These are phyloP conservation scores for Pseudogymnoascus sp. DNA, from an alignment of 2,329 filamentous ascomycete species.

Conservation along the genomic window DNA sequence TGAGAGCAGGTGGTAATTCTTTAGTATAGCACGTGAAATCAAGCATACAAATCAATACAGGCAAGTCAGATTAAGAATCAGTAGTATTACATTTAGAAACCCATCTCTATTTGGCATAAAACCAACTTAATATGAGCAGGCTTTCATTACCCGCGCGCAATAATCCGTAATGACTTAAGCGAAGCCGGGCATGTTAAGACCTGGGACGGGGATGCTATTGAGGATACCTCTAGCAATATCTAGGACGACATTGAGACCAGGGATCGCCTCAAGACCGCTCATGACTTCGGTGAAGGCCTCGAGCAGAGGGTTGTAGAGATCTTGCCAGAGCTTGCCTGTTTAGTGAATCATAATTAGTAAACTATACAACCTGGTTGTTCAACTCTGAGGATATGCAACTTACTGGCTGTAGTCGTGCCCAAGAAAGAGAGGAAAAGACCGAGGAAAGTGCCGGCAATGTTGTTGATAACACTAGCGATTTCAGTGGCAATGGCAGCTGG, in stretches of 20 bases:
- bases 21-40: background rate
- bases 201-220: background rate
- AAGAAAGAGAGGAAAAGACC: background rate
- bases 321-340: conserved; percentile 1
- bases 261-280: background rate
- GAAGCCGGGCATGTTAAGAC: background rate
- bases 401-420: background rate
- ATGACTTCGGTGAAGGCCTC: background rate
- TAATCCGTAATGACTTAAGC: no score
- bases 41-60: background rate
- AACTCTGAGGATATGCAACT: background rate
- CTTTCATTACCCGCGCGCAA: background rate
- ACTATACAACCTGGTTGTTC: background rate
- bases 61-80: background rate
- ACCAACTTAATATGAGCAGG: background rate
- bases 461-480: background rate
- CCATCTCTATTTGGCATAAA: background rate
- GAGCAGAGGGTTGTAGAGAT: background rate
- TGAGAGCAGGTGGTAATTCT: background rate
- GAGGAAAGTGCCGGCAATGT: background rate
- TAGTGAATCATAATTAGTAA: background rate
- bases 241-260: background rate
- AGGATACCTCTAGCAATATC: background rate
- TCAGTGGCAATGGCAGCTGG: background rate
- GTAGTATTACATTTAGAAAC: background rate